phyloP scores from a whole-genome alignment of 495 filamentous ascomycete species.

The Aspergillus indologenus region DNA sequence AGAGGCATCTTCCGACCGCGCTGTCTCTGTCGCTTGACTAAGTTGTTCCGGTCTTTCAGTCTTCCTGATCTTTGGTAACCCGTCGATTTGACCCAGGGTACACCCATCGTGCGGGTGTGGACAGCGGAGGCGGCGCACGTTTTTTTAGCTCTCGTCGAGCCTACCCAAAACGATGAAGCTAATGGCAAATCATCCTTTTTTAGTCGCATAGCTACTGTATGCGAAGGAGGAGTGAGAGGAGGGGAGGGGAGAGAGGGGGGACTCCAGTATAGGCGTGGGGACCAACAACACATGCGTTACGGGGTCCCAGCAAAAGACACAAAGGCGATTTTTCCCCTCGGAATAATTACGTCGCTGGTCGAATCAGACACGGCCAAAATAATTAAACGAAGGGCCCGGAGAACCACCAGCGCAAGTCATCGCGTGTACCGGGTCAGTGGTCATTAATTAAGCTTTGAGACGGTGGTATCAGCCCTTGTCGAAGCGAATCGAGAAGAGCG shows the following conservation, averaged over 20 bases:
- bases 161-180: conserved; percentile 15
- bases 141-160: conserved; percentile 22
- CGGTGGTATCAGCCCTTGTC: conserved; percentile 29
- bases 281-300: not conserved
- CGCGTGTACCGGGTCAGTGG: conserved; percentile 19
- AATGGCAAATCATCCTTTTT: conserved; percentile 14
- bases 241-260: not conserved
- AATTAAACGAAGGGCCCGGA: conserved; percentile 5
- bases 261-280: no score
- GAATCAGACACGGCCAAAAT: conserved; percentile 3
- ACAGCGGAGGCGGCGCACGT: conserved; percentile 18
- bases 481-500: conserved; percentile 20
- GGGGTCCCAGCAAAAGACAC: not conserved
- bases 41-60: no score
- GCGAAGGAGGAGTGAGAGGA: not conserved
- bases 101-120: not conserved
- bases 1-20: not conserved
- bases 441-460: conserved; percentile 45
- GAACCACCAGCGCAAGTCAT: conserved; percentile 11
- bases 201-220: not conserved
- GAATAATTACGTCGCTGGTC: not conserved
- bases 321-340: not conserved
- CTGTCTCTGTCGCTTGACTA: no score
- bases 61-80: not conserved
- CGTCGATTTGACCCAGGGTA: not conserved